phyloP scores from a whole-genome alignment of 2,329 filamentous ascomycete species.

The Cladosporium colombiae region DNA sequence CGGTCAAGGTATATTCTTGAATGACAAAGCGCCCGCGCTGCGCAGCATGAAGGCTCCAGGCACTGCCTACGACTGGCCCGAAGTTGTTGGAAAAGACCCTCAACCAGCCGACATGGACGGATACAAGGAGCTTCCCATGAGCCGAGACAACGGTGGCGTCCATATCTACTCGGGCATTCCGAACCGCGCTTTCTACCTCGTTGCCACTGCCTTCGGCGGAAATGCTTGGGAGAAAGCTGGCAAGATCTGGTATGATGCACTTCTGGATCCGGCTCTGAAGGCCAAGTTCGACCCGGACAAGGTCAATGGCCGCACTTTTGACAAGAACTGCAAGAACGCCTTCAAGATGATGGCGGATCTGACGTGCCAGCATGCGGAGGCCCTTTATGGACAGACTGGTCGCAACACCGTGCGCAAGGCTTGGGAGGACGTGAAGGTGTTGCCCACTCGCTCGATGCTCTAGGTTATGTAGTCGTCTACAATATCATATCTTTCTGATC shows the following conservation, averaged over 20 bases:
- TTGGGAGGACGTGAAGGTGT: constrained; percentile 4
- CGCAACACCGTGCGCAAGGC: neutral
- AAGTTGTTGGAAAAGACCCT: constrained; percentile 2
- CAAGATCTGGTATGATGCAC: constrained; percentile 5
- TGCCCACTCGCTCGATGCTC: neutral
- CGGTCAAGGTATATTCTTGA: neutral
- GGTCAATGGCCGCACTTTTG: neutral
- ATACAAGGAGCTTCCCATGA: neutral
- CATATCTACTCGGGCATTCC: constrained; percentile 8
- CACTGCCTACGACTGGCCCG: constrained; percentile 2
- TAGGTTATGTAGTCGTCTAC: neutral
- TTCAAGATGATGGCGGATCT: constrained; percentile 8
- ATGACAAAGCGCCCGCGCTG: neutral
- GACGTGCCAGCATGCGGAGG: neutral
- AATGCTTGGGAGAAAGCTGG: constrained; percentile 9
- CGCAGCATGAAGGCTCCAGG: constrained; percentile 16
- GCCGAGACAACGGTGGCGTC: neutral
- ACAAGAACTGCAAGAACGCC: constrained; percentile 2
- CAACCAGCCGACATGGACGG: neutral
- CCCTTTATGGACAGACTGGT: neutral
- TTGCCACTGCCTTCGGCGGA: neutral
- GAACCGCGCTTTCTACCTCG: constrained; percentile 8
- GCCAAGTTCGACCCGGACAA: neutral
- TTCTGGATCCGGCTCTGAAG: neutral
- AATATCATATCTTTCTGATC: neutral